Base-by-base conservation (phyloP, 805 yeast genomes). In the Candida qinlingensis region DNA sequence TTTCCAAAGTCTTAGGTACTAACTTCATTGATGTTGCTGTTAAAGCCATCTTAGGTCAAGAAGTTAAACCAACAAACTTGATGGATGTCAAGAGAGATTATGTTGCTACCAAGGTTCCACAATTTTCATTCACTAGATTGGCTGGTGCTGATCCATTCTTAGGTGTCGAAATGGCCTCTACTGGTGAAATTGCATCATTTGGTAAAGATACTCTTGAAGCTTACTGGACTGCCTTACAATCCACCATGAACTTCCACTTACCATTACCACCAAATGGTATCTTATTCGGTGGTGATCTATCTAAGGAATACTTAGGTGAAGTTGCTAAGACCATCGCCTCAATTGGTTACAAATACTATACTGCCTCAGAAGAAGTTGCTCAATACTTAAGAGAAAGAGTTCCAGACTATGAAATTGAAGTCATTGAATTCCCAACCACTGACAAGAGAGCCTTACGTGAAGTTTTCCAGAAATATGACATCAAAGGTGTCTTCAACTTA, bases 91-190 rank as follows among this genome's bases (percentile, higher is more conserved):
- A 75, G 50, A 87, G 88, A 69, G 74, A 79, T 59, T 87, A 89
- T 63, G 98, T 92, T 64, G 98, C 98, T 44, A 87, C 95, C 48
- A 94, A 94, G 74, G 97, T 92, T 47, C 99, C 99, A 42, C 99
- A 94, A 74, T 94, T 94, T 72, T 92, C 98, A 7, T 94, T 94
- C 76, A 91, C 98, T 37, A 84, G 99, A 74, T 77, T 94, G 63
- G 97, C 98, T 19, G 99, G 99, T 57, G 99, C 99, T 44, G 99
- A 94, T 70, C 99, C 99, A 55, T 91, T 87, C 78, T 77, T 94
- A 65, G 99, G 99, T 55, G 99, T 94, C 57, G 99, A 94, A 74
- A 94, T 94, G 99, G 85, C 98, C 6, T 91, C 98, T 10, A 94
- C 99, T 45, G 99, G 99, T 70, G 99, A 94, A 73, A 87, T 94